A percentile compares a stretch with the other conserved stretches of the same genome.
These are phyloP conservation scores for Diaporthe helianthi DNA, from an alignment of 2,329 filamentous ascomycete species.

Conservation along the genomic window DNA sequence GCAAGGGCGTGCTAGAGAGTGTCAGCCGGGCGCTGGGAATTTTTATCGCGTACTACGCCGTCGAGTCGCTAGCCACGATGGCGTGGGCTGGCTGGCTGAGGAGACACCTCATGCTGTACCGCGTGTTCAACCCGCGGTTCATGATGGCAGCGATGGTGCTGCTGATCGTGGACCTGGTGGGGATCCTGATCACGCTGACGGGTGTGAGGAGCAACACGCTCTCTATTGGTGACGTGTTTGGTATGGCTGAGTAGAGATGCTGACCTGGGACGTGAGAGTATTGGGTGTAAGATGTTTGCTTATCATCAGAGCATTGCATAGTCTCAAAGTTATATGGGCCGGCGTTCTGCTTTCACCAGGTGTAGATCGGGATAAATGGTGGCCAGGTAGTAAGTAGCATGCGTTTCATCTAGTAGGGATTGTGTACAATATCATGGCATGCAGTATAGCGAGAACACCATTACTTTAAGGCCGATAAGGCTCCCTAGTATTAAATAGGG, in stretches of 20 bases:
- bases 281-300: background rate
- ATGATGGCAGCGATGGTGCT: slow-evolving; percentile 80
- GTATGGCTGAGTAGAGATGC: slow-evolving; percentile 65
- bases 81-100: slow-evolving; percentile 88
- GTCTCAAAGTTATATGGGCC: background rate
- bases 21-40: slow-evolving; percentile 75
- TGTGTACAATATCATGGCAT: background rate
- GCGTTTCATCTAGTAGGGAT: background rate
- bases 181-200: slow-evolving; percentile 72
- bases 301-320: background rate
- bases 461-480: background rate
- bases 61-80: slow-evolving; percentile 84
- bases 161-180: slow-evolving; percentile 78
- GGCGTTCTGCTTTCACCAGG: background rate
- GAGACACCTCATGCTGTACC: slow-evolving; percentile 94
- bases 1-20: slow-evolving; percentile 71
- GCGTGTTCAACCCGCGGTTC: slow-evolving; percentile 90
- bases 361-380: background rate
- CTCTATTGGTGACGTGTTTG: slow-evolving; percentile 88
- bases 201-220: slow-evolving; percentile 79
- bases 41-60: slow-evolving; percentile 83
- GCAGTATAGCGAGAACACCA: background rate
- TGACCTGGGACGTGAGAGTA: background rate
- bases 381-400: background rate
- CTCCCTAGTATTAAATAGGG: no score